These are phyloP conservation scores for Scheffersomyces lignosus DNA, from an alignment of 805 yeast genomes.

Conservation along the genomic window DNA sequence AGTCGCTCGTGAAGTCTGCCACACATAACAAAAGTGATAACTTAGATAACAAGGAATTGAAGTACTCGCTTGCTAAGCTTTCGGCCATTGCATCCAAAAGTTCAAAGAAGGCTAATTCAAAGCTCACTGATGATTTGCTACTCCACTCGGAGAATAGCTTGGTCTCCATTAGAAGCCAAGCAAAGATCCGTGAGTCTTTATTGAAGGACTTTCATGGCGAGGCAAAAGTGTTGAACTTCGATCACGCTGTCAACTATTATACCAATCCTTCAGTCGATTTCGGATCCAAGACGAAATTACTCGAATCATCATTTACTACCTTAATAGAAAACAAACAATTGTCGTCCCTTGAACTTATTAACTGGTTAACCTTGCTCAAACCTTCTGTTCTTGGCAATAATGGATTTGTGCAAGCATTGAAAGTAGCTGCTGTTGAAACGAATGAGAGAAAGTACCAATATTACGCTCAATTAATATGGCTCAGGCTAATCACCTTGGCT, in stretches of 20 bases:
- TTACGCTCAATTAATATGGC: conserved; percentile 48
- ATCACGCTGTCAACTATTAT: conserved; percentile 21
- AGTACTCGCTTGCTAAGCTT: conserved; percentile 72
- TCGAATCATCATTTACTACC: conserved; percentile 23
- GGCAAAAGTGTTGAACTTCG: conserved; percentile 23
- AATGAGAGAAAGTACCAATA: conserved; percentile 23
- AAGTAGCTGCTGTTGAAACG: conserved; percentile 43
- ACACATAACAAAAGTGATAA: conserved; percentile 36
- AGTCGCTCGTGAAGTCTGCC: conserved; percentile 40
- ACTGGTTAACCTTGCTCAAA: conserved; percentile 48
- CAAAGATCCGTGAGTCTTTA: conserved; percentile 24
- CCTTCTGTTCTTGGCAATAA: conserved; percentile 17
- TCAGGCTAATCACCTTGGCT: conserved; percentile 48
- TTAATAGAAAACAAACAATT: conserved; percentile 42
- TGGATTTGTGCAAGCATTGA: conserved; percentile 47
- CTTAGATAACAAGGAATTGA: conserved; percentile 50
- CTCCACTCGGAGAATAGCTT: conserved; percentile 52
- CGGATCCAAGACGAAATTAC: conserved; percentile 9
- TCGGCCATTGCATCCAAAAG: conserved; percentile 48
- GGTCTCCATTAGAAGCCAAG: conserved; percentile 51
- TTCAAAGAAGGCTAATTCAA: conserved; percentile 4
- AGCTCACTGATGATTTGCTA: conserved; percentile 22
- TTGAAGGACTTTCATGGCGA: conserved; percentile 24
- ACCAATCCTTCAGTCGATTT: conserved; percentile 13
- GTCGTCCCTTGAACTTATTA: conserved; percentile 47